phyloP scores from a whole-genome alignment of 345 rosid species.

The Hibiscus trionum region DNA sequence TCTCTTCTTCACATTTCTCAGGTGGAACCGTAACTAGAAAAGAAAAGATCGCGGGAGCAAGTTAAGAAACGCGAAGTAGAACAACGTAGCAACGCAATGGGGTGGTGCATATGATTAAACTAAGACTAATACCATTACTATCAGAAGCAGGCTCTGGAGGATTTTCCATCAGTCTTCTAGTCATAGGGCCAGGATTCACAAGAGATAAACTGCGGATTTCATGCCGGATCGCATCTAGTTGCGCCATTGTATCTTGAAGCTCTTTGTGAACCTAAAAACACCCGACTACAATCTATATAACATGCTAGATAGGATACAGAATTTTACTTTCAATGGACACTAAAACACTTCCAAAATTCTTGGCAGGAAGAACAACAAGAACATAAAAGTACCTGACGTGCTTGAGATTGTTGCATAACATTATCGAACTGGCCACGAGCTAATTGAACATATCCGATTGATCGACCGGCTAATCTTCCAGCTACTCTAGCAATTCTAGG shows the following conservation, averaged over 20 bases:
- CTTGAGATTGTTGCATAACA: conserved; percentile 84
- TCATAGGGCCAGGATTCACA: conserved; percentile 62
- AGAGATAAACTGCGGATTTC: conserved; percentile 67
- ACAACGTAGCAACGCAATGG: background rate
- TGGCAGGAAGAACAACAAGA: background rate
- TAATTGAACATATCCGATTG: conserved; percentile 71
- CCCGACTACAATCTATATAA: background rate
- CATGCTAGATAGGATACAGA: background rate
- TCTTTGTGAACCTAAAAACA: conserved; percentile 68
- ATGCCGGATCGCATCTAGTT: conserved; percentile 78
- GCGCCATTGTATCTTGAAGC: conserved; percentile 77
- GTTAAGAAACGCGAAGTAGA: background rate
- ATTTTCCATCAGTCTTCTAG: conserved; percentile 51
- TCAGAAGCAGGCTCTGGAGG: conserved; percentile 25
- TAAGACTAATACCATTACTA: conserved; percentile 27
- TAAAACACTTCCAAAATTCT: background rate
- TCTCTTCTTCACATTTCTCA: conserved; percentile 23
- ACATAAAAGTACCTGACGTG: conserved; percentile 53
- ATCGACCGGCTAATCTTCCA: conserved; percentile 73
- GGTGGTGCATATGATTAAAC: background rate
- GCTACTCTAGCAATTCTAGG: conserved; percentile 64
- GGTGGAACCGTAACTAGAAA: conserved; percentile 20
- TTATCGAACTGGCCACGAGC: conserved; percentile 84
- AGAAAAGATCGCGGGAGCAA: background rate
- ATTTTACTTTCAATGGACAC: background rate